Evolutionary conservation across 257 asterid species (phyloP), one percentile per base, ranked within the genome.

Genomic region (Cynanchum wilfordii): DNA sequence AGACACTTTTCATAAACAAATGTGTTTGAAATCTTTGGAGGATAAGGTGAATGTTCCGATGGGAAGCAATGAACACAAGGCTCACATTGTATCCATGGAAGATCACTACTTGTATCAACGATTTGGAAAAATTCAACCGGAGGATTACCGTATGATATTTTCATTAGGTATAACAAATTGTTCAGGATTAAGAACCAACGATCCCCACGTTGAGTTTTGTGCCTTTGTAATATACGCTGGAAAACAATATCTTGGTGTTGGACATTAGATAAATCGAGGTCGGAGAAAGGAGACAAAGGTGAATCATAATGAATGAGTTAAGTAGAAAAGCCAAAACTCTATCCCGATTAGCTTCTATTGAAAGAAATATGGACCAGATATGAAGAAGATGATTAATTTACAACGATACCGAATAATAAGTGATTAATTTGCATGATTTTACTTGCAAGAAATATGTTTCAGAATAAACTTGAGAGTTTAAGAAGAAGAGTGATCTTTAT

Each of bases 301-400:
- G 91, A 84, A 75, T 86, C 88, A 73, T 88, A 70, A 40, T 87
- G 95, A 10, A 88, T 82, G 2, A 89, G 87, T 80, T 89, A 87
- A 9, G 86, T 9, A 66, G 75, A 82, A 51, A 87, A 82, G 30
- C 88, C 87, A 17, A 77, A 75, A 10, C 12, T 15, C 12, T 9
- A 9, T 10, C n/a, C 29, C 52, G 73, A 38, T 33, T 20, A 45
- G 92, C 87, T 77, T 87, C 73, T 19, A 59, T 44, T 3, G 17
- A 12, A 45, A 71, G 65, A 66, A 78, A 63, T 45, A 25, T 71
- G 9, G 79, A n/a, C 72, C 27, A 10, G 73, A 75, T 15, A 73
- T 7, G 25, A 54, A 5, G 55, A 50, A 2, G 58, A 20, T 20
- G 25, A 17, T 54, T 5, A 51, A 5, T 54, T 11, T 25, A 54